phyloP scores from a whole-genome alignment of 306 rosid genomes.

The Castanea mollissima region DNA sequence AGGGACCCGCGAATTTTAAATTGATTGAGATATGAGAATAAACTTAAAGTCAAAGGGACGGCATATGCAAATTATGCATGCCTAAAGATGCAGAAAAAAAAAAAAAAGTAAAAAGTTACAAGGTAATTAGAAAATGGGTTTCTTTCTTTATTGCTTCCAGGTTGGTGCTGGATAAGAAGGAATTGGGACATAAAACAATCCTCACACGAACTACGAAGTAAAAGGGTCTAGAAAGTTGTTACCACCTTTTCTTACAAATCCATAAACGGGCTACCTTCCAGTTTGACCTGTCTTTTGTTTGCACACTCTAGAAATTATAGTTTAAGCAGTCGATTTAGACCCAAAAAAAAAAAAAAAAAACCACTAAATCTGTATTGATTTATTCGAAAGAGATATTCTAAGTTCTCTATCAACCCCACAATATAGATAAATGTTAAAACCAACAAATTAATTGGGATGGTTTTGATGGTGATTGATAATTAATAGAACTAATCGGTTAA shows the following conservation, averaged over 20 bases:
- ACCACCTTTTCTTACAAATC: neutral
- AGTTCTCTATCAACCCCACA: too few species aligned
- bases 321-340: neutral
- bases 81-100: neutral
- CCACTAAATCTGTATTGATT: neutral
- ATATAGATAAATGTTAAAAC: too few species aligned
- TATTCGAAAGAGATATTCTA: neutral
- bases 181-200: constrained; percentile 15
- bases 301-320: neutral
- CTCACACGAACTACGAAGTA: neutral
- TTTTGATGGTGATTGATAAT: too few species aligned
- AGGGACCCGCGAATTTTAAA: neutral
- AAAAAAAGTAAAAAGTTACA: neutral
- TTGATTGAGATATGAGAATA: neutral
- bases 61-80: neutral
- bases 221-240: constrained; percentile 11
- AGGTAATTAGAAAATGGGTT: neutral
- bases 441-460: too few species aligned
- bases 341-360: too few species aligned
- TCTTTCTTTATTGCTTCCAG: neutral
- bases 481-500: too few species aligned
- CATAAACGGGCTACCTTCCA: neutral
- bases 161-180: constrained; percentile 20
- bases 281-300: neutral
- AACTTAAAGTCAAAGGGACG: constrained; percentile 10